Evolutionary conservation across 306 rosid species (phyloP).

Genomic region (Lathyrus sativus): DNA sequence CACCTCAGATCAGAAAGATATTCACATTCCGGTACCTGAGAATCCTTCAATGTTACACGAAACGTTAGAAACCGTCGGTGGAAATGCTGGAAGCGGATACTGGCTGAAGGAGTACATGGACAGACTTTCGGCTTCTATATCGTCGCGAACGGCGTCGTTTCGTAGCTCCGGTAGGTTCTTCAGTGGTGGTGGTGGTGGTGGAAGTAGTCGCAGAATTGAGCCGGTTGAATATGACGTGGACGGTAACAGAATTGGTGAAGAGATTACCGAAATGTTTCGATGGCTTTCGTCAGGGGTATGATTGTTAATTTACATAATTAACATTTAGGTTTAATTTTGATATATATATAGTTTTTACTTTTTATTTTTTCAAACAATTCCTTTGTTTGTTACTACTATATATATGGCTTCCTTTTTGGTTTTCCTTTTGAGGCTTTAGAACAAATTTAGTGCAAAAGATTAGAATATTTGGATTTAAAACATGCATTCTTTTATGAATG

Average conservation of each 20-base stretch:
- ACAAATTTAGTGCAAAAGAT: constrained; percentile 16
- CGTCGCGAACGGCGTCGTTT: constrained; percentile 71
- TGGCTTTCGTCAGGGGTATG: constrained; percentile 88
- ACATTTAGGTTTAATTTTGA: constrained; percentile 26
- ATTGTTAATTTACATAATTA: constrained; percentile 43
- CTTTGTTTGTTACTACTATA: background rate
- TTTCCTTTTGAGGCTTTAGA: constrained; percentile 4
- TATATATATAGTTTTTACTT: constrained; percentile 6
- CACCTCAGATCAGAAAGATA: constrained; percentile 54
- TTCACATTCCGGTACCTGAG: constrained; percentile 32
- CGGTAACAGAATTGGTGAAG: constrained; percentile 66
- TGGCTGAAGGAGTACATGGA: constrained; percentile 88
- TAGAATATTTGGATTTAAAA: constrained; percentile 3
- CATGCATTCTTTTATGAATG: background rate
- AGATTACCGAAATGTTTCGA: constrained; percentile 78
- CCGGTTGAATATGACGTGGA: constrained; percentile 66
- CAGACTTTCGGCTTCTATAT: constrained; percentile 62
- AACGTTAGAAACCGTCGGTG: constrained; percentile 44
- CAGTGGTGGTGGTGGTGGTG: constrained; percentile 36
- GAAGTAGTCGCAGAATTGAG: constrained; percentile 77
- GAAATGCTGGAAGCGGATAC: constrained; percentile 57
- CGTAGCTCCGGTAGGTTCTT: constrained; percentile 84
- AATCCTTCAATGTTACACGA: constrained; percentile 34
- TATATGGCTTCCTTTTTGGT: constrained; percentile 6
- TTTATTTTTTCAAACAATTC: background rate